A percentile compares a stretch with the other conserved stretches of the same genome.
Conservation (phyloP, 108 stramenopile species). For the Nitzschia sp. region DNA sequence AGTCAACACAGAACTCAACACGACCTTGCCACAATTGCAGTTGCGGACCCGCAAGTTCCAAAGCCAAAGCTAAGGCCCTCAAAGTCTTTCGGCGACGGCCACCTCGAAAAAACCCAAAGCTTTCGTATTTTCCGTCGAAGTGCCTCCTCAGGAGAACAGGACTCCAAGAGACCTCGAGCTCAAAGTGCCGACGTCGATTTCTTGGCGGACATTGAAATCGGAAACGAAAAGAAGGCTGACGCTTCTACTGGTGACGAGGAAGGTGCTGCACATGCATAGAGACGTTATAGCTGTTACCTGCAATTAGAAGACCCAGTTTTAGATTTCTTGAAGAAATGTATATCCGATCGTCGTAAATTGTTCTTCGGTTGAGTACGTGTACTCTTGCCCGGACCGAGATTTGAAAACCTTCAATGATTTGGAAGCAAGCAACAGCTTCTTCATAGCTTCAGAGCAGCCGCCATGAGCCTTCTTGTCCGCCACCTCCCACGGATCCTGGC, state of each 20-base stretch:
- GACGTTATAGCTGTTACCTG: background rate
- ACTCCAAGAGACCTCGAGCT: background rate
- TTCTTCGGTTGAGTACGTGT: too few relatives aligned
- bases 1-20: background rate
- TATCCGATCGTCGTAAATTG: conserved; percentile 9
- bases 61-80: background rate
- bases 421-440: conserved; percentile 22
- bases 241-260: too few relatives aligned
- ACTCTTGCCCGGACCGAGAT: too few relatives aligned
- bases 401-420: conserved; percentile 3
- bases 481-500: conserved; percentile 23
- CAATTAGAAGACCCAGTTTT: background rate
- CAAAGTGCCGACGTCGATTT: background rate
- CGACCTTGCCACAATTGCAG: background rate
- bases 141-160: background rate
- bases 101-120: background rate
- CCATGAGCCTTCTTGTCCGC: background rate
- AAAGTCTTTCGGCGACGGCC: background rate
- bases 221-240: too few relatives aligned
- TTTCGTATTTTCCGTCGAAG: background rate
- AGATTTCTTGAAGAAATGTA: background rate
- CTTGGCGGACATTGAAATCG: background rate
- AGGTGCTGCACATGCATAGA: background rate
- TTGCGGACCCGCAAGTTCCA: background rate
- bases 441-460: conserved; percentile 22